Base-by-base conservation (phyloP, 2,329 filamentous ascomycete genomes). In the Fusarium sublunatum region DNA sequence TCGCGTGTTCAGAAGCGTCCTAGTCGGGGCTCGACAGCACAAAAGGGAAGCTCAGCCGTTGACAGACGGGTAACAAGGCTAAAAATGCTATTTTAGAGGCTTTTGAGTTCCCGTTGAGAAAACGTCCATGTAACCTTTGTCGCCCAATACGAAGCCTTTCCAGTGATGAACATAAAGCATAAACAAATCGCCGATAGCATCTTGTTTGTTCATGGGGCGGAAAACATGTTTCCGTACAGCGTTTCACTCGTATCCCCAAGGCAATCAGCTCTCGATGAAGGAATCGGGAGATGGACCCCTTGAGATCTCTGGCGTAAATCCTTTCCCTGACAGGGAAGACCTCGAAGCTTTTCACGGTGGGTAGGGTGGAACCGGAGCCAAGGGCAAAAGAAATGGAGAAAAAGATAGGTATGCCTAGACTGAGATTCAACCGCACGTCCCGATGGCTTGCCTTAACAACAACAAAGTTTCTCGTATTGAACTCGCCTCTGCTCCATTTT, bases 301-400 rank as follows among this genome's bases (percentile, higher is more conserved):
- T 46, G 28, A 56, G 67, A 69, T 69, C 61, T 57, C 36, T 41
- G 39, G 38, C 41, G 67, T 34, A 46, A 59, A 70, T 70, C 67
- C 47, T 50, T 70, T 62, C 62, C 65, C 50, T 44, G 63, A 67
- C 52, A 22, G 60, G 67, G 45, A 41, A 44, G 34, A 53, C 45
- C 35, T 34, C 50, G 46, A 56, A 58, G 58, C 49, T 55, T 69
- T 19, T 60, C 48, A 39, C 31, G 25, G 56, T 58, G 53, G 57
- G 15, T 51, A 43, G 53, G 43, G 49, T 42, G 42, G 58, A 46
- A 60, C 13, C 22, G 13, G 36, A 24, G n/a, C 32, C 28, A 34
- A 34, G 28, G 19, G 13, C 19, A 36, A 15, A 50, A 55, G 58
- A 46, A 42, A 66, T 66, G 62, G 62, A 59, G 62, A 63, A 50